Evolutionary conservation across 768 basidiomycete species (phyloP).

Genomic region (Pluteus cervinus): DNA sequence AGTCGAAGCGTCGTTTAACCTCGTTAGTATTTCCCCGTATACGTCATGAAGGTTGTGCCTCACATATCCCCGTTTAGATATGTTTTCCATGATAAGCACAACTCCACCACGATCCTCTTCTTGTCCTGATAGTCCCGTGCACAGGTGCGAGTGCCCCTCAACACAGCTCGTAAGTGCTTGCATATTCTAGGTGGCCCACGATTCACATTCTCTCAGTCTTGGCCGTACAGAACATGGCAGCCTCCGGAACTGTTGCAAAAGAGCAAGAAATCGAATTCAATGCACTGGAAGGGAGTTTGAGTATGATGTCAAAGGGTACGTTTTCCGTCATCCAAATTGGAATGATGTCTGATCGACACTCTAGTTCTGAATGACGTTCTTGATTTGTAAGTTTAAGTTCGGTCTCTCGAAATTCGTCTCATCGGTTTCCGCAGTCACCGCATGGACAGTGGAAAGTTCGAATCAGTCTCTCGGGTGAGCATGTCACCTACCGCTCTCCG

Average conservation of each 20-base stretch:
- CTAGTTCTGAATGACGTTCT: slow-evolving; percentile 59
- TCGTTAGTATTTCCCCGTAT: slow-evolving; percentile 46
- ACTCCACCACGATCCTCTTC: slow-evolving; percentile 2
- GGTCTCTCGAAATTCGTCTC: background rate
- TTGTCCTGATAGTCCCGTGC: slow-evolving; percentile 11
- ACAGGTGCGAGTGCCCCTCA: slow-evolving; percentile 79
- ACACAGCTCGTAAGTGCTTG: slow-evolving; percentile 55
- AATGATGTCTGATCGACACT: slow-evolving; percentile 55
- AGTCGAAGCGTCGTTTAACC: slow-evolving; percentile 77
- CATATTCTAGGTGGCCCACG: background rate
- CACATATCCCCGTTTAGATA: slow-evolving; percentile 35
- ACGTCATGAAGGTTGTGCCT: background rate
- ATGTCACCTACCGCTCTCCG: background rate
- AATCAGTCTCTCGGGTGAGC: slow-evolving; percentile 50
- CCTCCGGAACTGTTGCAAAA: slow-evolving; percentile 62
- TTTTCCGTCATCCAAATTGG: slow-evolving; percentile 8
- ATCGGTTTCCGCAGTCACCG: slow-evolving; percentile 48
- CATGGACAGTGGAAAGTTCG: slow-evolving; percentile 84
- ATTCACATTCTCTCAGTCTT: slow-evolving; percentile 37
- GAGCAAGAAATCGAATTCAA: slow-evolving; percentile 85
- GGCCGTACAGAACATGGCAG: slow-evolving; percentile 91
- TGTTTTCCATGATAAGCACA: slow-evolving; percentile 75
- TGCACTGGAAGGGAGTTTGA: slow-evolving; percentile 74
- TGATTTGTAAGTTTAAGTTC: too few species aligned
- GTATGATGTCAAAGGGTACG: slow-evolving; percentile 84